Evolutionary conservation across 2,329 filamentous ascomycete species (phyloP), one percentile per base, ranked within the genome.

Genomic region (Cordyceps farinosa): DNA sequence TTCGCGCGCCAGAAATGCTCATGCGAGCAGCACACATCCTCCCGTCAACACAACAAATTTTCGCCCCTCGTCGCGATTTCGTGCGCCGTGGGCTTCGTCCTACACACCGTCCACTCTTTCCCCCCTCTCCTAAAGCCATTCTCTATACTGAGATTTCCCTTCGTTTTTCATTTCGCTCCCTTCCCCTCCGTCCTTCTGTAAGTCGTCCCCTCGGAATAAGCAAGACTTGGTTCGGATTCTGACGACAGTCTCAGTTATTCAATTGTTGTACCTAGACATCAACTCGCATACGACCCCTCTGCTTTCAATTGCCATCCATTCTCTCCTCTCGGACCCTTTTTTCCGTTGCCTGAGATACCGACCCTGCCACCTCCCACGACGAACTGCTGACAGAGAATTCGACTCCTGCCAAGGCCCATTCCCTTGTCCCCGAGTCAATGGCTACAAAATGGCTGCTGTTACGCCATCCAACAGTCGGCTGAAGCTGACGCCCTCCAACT

Each of bases 401-500:
- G 45, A 34, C 36, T 27, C 36, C 51, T 51, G 56, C 34, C 32
- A 50, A 27, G 1, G 10, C 10, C 32, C 22, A 6, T 29, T 30
- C 22, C 17, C 11, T 5, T 10, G 3, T 51, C 54, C 34, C 51
- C 65, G 65, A 66, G 75, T 78, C 79, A 79, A 86, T 86, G 83
- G 83, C 79, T 75, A 73, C 70, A 79, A 76, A 70, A 87, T 87
- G 84, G 80, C 82, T 38, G 15, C 58, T 70, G 79, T 82, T 66
- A 86, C 84, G 77, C 84, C 84, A 65, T 76, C 76, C 67, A 82
- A 82, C 70, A 82, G 79, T 71, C 83, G 84, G 72, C 79, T 90
- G 68, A 90, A 87, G 77, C 76, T 89, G 68, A 92, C 91, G 63
- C 90, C 92, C 62, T 88, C 90, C 65, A 91, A 87, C 74, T 92